These are phyloP conservation scores for Rutstroemia sydowiana DNA, from an alignment of 2,329 filamentous ascomycete species.

Conservation along the genomic window DNA sequence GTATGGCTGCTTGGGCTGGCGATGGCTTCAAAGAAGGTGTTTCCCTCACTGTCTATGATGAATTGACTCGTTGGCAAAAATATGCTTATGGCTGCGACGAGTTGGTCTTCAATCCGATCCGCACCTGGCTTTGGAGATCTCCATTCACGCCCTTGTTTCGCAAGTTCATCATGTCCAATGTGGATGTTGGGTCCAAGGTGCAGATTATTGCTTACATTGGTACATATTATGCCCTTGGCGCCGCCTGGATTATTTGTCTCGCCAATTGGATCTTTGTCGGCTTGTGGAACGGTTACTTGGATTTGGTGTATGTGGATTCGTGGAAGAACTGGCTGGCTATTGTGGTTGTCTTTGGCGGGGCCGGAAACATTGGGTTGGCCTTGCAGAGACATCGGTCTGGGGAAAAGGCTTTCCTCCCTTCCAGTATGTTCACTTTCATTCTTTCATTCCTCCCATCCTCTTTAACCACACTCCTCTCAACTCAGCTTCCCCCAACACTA, in stretches of 20 bases:
- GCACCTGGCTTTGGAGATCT: slow-evolving; percentile 51
- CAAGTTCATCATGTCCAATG: slow-evolving; percentile 51
- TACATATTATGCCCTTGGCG: slow-evolving; percentile 51
- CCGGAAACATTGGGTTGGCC: slow-evolving; percentile 42
- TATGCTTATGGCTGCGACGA: slow-evolving; percentile 66
- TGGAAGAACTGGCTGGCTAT: slow-evolving; percentile 59
- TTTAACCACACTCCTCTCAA: too few relatives aligned
- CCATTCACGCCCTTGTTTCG: slow-evolving; percentile 60
- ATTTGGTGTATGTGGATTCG: slow-evolving; percentile 60
- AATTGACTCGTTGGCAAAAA: slow-evolving; percentile 65
- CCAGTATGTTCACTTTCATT: slow-evolving; percentile 16
- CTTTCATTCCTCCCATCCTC: neutral
- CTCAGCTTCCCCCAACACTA: too few relatives aligned
- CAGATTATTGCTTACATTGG: slow-evolving; percentile 66
- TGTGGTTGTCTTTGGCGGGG: slow-evolving; percentile 54
- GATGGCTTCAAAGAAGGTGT: slow-evolving; percentile 68
- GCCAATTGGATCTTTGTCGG: slow-evolving; percentile 66
- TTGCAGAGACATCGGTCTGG: slow-evolving; percentile 55
- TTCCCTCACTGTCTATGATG: slow-evolving; percentile 65
- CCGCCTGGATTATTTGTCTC: slow-evolving; percentile 55
- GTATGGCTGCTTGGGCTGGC: slow-evolving; percentile 60
- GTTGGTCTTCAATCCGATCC: slow-evolving; percentile 60
- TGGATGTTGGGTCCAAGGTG: slow-evolving; percentile 58
- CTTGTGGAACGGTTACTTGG: slow-evolving; percentile 59
- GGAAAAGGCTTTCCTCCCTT: slow-evolving; percentile 44